A percentile compares a stretch with the other conserved stretches of the same genome.
These are phyloP conservation scores for Plectosphaerella sp. DNA, from an alignment of 2,329 filamentous ascomycete species.

Conservation along the genomic window DNA sequence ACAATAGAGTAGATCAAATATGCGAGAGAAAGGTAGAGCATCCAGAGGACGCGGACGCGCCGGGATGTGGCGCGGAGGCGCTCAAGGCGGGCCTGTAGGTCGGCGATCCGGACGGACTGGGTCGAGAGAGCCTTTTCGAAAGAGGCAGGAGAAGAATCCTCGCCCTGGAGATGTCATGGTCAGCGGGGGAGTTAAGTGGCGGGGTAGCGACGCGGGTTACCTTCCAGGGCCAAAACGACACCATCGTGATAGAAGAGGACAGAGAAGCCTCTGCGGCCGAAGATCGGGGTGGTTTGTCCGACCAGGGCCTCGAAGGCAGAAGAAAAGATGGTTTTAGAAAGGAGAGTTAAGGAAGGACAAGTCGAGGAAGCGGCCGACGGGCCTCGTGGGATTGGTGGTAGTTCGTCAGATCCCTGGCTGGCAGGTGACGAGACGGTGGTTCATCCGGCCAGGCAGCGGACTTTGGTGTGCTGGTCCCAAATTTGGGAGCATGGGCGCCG, in stretches of 20 bases:
- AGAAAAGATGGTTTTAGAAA: too few species aligned
- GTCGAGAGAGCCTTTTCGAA: conserved; percentile 89
- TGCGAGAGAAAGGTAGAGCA: conserved; percentile 83
- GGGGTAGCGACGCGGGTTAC: conserved; percentile 36
- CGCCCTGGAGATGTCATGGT: conserved; percentile 46
- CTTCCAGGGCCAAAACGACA: conserved; percentile 83
- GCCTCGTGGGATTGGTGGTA: not conserved
- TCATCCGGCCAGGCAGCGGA: too few species aligned
- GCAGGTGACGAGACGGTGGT: too few species aligned
- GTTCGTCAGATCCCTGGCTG: not conserved
- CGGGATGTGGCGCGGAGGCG: conserved; percentile 66
- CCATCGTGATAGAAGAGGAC: conserved; percentile 48
- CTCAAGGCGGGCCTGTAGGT: conserved; percentile 70
- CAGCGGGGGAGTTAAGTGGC: not conserved
- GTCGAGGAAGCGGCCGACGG: not conserved
- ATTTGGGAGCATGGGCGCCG: too few species aligned
- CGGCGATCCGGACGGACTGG: conserved; percentile 77
- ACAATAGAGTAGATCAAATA: conserved; percentile 86
- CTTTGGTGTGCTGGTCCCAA: too few species aligned
- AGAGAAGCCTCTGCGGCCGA: not conserved
- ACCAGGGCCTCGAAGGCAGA: too few species aligned
- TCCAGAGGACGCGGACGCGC: conserved; percentile 79
- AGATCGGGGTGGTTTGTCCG: not conserved
- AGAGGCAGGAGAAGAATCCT: conserved; percentile 77
- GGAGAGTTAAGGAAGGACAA: too few species aligned